phyloP scores from a whole-genome alignment of 352 stramenopile species.

The Phytopythium chamaehyphon region DNA sequence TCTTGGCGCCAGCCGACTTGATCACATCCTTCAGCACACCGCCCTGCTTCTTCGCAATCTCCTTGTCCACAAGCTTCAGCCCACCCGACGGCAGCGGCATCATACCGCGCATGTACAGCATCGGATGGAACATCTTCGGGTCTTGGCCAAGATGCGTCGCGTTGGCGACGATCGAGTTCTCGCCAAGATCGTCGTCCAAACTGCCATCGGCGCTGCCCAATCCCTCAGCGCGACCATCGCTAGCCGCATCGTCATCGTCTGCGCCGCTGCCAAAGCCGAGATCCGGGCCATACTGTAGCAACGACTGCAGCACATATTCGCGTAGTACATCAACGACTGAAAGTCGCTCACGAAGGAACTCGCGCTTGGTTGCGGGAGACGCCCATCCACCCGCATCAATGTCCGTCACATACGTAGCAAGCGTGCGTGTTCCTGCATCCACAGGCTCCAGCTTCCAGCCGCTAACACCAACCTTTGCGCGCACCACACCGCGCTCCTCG shows the following conservation, averaged over 20 bases:
- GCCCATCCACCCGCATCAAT: slow-evolving; percentile 56
- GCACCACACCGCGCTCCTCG: slow-evolving; percentile 28
- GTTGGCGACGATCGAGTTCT: slow-evolving; percentile 1
- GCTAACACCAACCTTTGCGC: slow-evolving; percentile 56
- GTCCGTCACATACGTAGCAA: slow-evolving; percentile 73
- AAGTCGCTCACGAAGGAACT: slow-evolving; percentile 56
- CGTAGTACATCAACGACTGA: slow-evolving; percentile 56
- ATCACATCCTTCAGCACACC: slow-evolving; percentile 86
- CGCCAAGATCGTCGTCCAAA: slow-evolving; percentile 5
- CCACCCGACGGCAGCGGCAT: slow-evolving; percentile 65
- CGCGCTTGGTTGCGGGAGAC: slow-evolving; percentile 33
- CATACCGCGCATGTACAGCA: slow-evolving; percentile 80
- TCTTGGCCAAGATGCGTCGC: slow-evolving; percentile 11
- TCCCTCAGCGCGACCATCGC: slow-evolving; percentile 31
- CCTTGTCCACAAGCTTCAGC: slow-evolving; percentile 81
- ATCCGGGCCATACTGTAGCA: slow-evolving; percentile 39
- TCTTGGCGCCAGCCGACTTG: slow-evolving; percentile 65
- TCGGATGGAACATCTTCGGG: slow-evolving; percentile 57
- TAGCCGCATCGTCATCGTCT: slow-evolving; percentile 35
- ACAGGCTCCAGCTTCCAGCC: slow-evolving; percentile 76
- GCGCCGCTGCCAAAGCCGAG: slow-evolving; percentile 31
- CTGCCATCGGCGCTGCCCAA: slow-evolving; percentile 21
- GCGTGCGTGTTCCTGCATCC: slow-evolving; percentile 43
- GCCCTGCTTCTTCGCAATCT: slow-evolving; percentile 81
- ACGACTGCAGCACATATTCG: slow-evolving; percentile 61